Evolutionary conservation across 148 eudicot species (phyloP), one percentile per base, ranked within the genome.

Genomic region (Agrostemma githago): DNA sequence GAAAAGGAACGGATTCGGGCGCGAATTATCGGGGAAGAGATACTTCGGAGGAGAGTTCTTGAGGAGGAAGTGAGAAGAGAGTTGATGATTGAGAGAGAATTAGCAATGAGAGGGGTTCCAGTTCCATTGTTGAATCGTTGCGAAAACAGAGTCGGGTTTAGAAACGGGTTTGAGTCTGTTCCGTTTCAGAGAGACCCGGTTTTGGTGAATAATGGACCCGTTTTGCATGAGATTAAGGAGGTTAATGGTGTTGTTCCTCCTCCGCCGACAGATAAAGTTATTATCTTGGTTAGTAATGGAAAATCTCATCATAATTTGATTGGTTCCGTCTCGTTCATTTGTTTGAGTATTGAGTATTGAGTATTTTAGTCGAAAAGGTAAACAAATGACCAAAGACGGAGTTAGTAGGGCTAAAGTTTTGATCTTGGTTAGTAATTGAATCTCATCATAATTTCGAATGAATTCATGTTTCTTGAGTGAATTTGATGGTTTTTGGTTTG

Each of bases 61-160:
- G 92, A 92, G 53, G 89, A 77, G 7, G 94, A 92, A 39, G 89
- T 90, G 41, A 80, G 92, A 73, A 82, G 88, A 65, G 98, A 90
- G 78, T 43, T 92, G 84, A 74, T 79, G 82, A 7, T 77, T 64
- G 97, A 90, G 81, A 82, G 89, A 17, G 86, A 89, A 16, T 65
- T 86, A 70, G 80, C 79, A 37, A 66, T 72, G 83, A 74, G 60
- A 1, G 73, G 81, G 34, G 54, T 84, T 17, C 72, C 85, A 4
- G 54, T 84, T 17, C 72, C 85, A 4, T 67, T 58, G 75, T 56
- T 63, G 76, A 67, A 43, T 20, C 72, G 58, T 48, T 43, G 66
- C 2, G 80, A 79, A 54, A 68, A 78, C 51, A 63, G 76, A 66
- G 74, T 19, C 42, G 76, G 67, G 74, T 59, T 41, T 40, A 48